Evolutionary conservation across 192 early-diverging fungal species (phyloP).

Genomic region (Coemansia sp.): DNA sequence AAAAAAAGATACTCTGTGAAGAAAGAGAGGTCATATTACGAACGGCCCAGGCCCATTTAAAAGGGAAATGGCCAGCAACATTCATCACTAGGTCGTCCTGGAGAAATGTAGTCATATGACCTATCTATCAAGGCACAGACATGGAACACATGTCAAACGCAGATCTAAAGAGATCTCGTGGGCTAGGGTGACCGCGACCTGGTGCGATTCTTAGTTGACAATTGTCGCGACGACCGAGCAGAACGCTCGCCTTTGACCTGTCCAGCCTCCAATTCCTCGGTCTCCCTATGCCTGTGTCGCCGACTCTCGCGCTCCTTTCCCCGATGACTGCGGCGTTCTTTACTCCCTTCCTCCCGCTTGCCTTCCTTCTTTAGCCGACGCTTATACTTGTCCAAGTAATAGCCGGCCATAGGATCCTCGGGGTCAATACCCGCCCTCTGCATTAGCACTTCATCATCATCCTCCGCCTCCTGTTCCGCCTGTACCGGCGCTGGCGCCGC

Average conservation of each 20-base stretch:
- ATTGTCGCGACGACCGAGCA: background rate
- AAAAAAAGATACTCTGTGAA: background rate
- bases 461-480: constrained; percentile 19
- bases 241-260: background rate
- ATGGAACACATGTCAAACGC: background rate
- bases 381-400: constrained; percentile 67
- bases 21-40: background rate
- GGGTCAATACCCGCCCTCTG: constrained; percentile 64
- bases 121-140: background rate
- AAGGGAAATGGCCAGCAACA: background rate
- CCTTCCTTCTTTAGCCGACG: constrained; percentile 56
- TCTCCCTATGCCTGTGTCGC: constrained; percentile 7
- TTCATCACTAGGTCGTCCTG: background rate
- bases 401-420: constrained; percentile 76
- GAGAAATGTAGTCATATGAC: background rate
- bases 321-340: background rate
- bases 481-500: constrained; percentile 49
- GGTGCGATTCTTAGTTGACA: background rate
- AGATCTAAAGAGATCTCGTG: background rate
- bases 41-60: background rate
- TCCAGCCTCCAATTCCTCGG: constrained; percentile 3
- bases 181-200: constrained; percentile 8
- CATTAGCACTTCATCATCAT: constrained; percentile 44
- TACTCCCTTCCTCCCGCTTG: constrained; percentile 18
- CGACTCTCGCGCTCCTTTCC: background rate